A percentile compares a stretch with the other conserved stretches of the same genome.
These are phyloP conservation scores for Arthrobotrys sphaeroides DNA, from an alignment of 2,329 filamentous ascomycete species.

Conservation along the genomic window DNA sequence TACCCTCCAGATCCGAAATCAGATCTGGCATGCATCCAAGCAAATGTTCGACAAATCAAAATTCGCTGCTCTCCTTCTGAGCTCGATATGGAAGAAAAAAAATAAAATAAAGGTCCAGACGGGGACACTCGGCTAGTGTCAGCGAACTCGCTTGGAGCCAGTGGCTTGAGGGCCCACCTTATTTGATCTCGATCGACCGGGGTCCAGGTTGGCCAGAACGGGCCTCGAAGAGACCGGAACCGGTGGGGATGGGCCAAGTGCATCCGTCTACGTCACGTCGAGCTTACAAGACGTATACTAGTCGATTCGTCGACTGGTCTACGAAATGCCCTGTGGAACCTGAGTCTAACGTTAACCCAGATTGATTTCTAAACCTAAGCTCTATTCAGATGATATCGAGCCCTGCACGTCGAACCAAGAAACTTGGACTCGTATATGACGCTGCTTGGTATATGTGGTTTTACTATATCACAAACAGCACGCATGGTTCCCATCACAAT, in stretches of 20 bases:
- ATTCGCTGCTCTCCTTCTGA: slow-evolving; percentile 9
- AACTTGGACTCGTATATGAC: background rate
- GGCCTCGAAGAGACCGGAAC: slow-evolving; percentile 21
- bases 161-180: slow-evolving; percentile 32
- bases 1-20: background rate
- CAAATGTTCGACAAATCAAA: slow-evolving; percentile 10
- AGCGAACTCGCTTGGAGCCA: slow-evolving; percentile 20
- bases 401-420: background rate
- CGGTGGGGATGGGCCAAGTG: background rate
- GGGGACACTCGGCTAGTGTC: slow-evolving; percentile 25
- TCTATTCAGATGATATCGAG: background rate
- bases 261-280: slow-evolving; percentile 15
- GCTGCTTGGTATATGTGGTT: background rate
- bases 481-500: background rate
- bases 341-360: background rate
- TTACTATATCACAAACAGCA: background rate
- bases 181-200: slow-evolving; percentile 14
- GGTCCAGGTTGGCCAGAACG: slow-evolving; percentile 32
- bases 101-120: too few relatives aligned
- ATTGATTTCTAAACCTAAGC: background rate
- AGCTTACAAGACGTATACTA: background rate
- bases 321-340: background rate
- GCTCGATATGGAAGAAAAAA: background rate
- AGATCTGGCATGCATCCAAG: slow-evolving; percentile 1
- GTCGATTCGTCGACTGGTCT: background rate